Evolutionary conservation across 768 basidiomycete species (phyloP).

Genomic region (Russula emetica): DNA sequence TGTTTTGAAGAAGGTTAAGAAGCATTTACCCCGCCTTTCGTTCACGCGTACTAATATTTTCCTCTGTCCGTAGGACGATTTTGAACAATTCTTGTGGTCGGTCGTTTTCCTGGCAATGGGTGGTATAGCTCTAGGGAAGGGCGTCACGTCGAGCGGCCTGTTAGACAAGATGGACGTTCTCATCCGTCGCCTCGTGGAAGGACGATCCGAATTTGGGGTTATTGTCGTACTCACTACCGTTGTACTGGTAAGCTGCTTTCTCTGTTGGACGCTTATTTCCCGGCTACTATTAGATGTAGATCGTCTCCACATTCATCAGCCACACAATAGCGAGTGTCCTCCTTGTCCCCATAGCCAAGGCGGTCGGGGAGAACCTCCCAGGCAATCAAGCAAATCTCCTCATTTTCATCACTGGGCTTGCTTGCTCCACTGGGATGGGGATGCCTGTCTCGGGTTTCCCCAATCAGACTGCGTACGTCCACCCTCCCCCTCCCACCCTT

Average conservation of each 20-base stretch:
- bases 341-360: constrained; percentile 92
- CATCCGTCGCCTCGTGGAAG: constrained; percentile 58
- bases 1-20: constrained; percentile 80
- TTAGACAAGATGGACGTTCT: constrained; percentile 68
- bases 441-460: constrained; percentile 99
- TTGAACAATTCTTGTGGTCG: constrained; percentile 91
- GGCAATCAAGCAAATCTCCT: constrained; percentile 73
- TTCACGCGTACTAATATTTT: neutral
- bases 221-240: constrained; percentile 51
- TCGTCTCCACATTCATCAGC: constrained; percentile 93
- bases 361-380: constrained; percentile 74
- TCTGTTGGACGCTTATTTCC: neutral
- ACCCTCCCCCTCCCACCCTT: neutral
- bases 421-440: constrained; percentile 96
- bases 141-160: constrained; percentile 85
- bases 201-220: constrained; percentile 61
- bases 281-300: constrained; percentile 36
- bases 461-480: constrained; percentile 88
- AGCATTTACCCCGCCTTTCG: neutral
- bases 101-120: constrained; percentile 98
- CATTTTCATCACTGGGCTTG: constrained; percentile 88
- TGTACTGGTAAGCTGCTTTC: constrained; percentile 32
- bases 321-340: constrained; percentile 96
- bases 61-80: constrained; percentile 64
- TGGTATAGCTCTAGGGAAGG: constrained; percentile 92